A percentile compares a stretch with the other conserved stretches of the same genome.
Conservation (phyloP, 1,284 basidiomycete genomes). For the Mycosarcoma maydis region DNA sequence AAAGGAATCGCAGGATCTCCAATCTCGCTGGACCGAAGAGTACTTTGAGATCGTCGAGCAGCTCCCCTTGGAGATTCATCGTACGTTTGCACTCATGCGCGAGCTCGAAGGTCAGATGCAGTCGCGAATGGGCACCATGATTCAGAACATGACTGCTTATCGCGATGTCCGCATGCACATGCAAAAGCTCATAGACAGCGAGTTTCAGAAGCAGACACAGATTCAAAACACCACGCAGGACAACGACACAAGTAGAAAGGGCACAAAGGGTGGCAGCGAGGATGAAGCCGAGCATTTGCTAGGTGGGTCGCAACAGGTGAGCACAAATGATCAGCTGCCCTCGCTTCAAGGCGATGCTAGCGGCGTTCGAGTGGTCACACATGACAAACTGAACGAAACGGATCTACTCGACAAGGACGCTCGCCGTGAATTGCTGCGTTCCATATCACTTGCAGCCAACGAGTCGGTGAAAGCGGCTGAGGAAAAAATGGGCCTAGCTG, state of each 20-base stretch:
- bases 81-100: constrained; percentile 80
- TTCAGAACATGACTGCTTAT: constrained; percentile 28
- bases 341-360: neutral
- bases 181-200: constrained; percentile 10
- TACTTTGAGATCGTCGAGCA: constrained; percentile 76
- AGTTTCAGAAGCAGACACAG: neutral
- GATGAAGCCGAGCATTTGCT: constrained; percentile 38
- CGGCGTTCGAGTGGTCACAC: neutral
- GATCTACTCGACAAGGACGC: constrained; percentile 10
- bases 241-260: neutral
- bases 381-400: neutral
- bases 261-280: constrained; percentile 14
- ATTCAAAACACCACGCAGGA: neutral
- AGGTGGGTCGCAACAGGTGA: constrained; percentile 16
- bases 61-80: constrained; percentile 81
- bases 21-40: constrained; percentile 60
- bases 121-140: constrained; percentile 13
- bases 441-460: constrained; percentile 32
- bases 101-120: constrained; percentile 81
- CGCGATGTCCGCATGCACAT: constrained; percentile 31
- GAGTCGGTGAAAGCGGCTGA: constrained; percentile 67
- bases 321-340: neutral
- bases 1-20: constrained; percentile 46
- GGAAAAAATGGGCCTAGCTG: constrained; percentile 70
- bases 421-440: constrained; percentile 14